Percentiles rank a stretch among this genome's conserved stretches.
Evolutionary conservation across 106 monocot species (phyloP).

Genomic region (Gastrodia elata): DNA sequence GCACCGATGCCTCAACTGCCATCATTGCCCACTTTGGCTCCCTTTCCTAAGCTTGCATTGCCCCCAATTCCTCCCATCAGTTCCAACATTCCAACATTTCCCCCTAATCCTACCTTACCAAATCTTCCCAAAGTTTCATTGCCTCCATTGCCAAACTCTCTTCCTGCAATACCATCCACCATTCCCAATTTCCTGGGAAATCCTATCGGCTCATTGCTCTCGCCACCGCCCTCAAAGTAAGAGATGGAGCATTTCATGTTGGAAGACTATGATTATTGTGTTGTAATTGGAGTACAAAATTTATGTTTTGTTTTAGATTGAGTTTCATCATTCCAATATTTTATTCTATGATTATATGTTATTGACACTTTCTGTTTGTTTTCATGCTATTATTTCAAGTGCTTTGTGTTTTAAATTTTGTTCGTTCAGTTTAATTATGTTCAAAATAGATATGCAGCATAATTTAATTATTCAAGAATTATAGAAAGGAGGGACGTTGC

Average conservation of each 20-base stretch:
- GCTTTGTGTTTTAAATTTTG: too few species aligned
- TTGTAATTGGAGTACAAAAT: neutral
- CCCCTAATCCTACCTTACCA: neutral
- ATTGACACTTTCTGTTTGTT: too few species aligned
- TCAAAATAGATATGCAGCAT: too few species aligned
- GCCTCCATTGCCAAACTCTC: neutral
- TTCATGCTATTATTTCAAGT: too few species aligned
- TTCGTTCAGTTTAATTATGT: too few species aligned
- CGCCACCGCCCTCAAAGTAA: slow-evolving; percentile 1
- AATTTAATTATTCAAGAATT: too few species aligned
- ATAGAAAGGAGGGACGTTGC: too few species aligned
- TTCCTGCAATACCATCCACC: neutral
- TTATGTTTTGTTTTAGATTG: too few species aligned
- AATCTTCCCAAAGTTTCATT: neutral
- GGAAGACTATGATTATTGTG: neutral
- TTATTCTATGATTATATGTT: too few species aligned
- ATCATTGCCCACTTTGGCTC: neutral
- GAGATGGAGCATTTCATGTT: too few species aligned
- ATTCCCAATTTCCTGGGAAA: neutral
- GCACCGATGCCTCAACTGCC: neutral
- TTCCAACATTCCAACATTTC: neutral
- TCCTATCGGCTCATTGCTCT: slow-evolving; percentile 1
- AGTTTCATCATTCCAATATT: too few species aligned
- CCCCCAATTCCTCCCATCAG: neutral
- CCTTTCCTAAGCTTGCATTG: neutral